Conservation (phyloP, 2,329 filamentous ascomycete genomes). For the Alternaria panax region DNA sequence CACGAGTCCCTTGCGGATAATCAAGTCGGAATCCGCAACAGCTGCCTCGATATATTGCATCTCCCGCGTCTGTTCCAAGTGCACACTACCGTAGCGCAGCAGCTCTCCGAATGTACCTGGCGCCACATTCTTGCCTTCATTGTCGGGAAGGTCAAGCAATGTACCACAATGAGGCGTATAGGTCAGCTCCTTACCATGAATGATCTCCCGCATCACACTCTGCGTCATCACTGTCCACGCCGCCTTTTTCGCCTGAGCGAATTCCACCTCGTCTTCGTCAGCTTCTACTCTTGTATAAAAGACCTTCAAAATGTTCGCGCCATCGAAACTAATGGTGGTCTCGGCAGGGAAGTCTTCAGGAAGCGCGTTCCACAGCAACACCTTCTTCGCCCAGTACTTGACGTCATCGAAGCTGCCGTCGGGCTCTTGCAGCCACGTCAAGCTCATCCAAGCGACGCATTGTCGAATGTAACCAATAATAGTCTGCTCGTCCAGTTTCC, state of each 20-base stretch:
- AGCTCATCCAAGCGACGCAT: constrained; percentile 49
- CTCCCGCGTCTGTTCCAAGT: constrained; percentile 47
- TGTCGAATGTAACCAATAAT: constrained; percentile 53
- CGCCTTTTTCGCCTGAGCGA: constrained; percentile 38
- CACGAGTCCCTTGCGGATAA: constrained; percentile 33
- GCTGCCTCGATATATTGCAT: constrained; percentile 32
- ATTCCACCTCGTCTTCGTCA: constrained; percentile 33
- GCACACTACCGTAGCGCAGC: constrained; percentile 46
- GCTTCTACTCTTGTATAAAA: constrained; percentile 34
- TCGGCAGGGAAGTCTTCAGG: constrained; percentile 38
- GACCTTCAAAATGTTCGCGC: constrained; percentile 33
- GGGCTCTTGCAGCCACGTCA: constrained; percentile 43
- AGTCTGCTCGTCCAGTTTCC: constrained; percentile 38
- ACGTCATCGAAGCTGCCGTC: constrained; percentile 42
- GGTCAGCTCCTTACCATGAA: constrained; percentile 42
- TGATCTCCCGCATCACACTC: constrained; percentile 49
- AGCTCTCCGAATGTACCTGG: constrained; percentile 49
- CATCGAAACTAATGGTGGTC: constrained; percentile 34
- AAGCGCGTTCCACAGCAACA: constrained; percentile 35
- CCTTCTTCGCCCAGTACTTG: constrained; percentile 39
- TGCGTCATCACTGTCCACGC: constrained; percentile 43
- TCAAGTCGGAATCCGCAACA: constrained; percentile 11
- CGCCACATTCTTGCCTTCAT: constrained; percentile 40
- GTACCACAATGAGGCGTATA: constrained; percentile 34
- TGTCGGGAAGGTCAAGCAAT: constrained; percentile 43